Base-by-base conservation (phyloP, 306 rosid species). In the Bauhinia variegata region DNA sequence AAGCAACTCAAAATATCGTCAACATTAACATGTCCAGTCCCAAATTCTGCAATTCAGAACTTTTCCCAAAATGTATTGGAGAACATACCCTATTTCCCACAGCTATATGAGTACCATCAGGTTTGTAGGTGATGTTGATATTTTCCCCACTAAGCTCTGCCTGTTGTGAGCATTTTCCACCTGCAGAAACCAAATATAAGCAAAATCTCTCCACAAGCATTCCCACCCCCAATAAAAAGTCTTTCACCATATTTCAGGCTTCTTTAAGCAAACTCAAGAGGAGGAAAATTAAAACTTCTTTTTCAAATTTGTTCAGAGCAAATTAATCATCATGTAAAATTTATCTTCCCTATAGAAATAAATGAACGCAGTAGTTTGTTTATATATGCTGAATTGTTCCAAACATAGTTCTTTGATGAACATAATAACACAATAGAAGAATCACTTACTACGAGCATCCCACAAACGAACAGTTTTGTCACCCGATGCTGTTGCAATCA, bases 71-170 rank as follows among this genome's bases (percentile, higher is more conserved):
- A 82, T 42, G 53, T 53, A 75, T 78, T 47, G 23, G 33, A 71
- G 12, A 72, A 78, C 88, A 68, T 78, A 93, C 98, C 86, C 97
- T 81, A 72, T 93, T 89, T 28, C 98, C 97, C 52, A 93, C 98
- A 18, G 98, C 97, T 44, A 92, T 75, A 75, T 92, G 96, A 0
- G 87, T 81, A 63, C 96, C 98, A 76, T 92, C 98, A 50, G 96
- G 98, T 76, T 92, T 92, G 84, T 89, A 92, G 56, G 98, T 92
- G 76, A 92, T 92, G 77, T 92, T 92, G 67, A 88, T 92, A 63
- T 92, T 92, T 80, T 88, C 98, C 12, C 98, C 96, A 70, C 96
- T 89, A 61, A 93, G 97, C 56, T 93, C 98, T 37, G 88, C 87
- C 64, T 75, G 96, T 74, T 88, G 96, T 2, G 95, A 84, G 85